Evolutionary conservation across 805 yeast genomes (phyloP).

Genomic region (Candida khao-thaluensis): DNA sequence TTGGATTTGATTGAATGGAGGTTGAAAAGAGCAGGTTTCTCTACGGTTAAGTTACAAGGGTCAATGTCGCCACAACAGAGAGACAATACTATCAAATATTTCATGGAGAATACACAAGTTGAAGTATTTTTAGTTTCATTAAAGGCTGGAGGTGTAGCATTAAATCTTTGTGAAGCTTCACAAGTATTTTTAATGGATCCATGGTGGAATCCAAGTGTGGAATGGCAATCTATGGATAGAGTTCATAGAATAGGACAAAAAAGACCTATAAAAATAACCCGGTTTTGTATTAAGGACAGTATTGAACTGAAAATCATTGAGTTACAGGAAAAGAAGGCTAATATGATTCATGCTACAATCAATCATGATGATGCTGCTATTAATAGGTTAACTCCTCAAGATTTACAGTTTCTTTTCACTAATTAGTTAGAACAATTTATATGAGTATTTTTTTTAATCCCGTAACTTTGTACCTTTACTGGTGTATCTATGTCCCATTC

Average conservation of each 20-base stretch:
- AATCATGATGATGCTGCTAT: conserved; percentile 92
- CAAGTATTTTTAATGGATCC: conserved; percentile 96
- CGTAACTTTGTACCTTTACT: no score
- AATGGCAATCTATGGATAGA: conserved; percentile 98
- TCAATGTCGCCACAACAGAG: conserved; percentile 96
- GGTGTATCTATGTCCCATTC: no score
- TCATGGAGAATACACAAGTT: conserved; percentile 88
- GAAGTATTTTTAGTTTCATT: conserved; percentile 93
- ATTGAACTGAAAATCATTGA: conserved; percentile 95
- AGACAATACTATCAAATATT: conserved; percentile 84
- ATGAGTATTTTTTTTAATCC: no score
- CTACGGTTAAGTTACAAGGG: conserved; percentile 92
- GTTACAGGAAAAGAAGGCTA: conserved; percentile 94
- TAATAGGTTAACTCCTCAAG: conserved; percentile 85
- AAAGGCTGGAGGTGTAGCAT: conserved; percentile 98
- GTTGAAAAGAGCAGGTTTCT: conserved; percentile 88
- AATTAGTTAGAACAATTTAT: conserved; percentile 54
- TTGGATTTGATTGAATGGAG: conserved; percentile 96
- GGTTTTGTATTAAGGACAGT: conserved; percentile 94
- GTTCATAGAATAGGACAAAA: conserved; percentile 97
- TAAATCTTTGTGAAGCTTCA: conserved; percentile 93
- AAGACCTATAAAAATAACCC: conserved; percentile 88
- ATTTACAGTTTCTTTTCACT: conserved; percentile 89
- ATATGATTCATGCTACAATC: conserved; percentile 96
- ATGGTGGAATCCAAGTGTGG: conserved; percentile 99